Percentiles rank a stretch among this genome's conserved stretches.
These are phyloP conservation scores for Chrysosporium queenslandicum DNA, from an alignment of 2,329 filamentous ascomycete species.

Conservation along the genomic window DNA sequence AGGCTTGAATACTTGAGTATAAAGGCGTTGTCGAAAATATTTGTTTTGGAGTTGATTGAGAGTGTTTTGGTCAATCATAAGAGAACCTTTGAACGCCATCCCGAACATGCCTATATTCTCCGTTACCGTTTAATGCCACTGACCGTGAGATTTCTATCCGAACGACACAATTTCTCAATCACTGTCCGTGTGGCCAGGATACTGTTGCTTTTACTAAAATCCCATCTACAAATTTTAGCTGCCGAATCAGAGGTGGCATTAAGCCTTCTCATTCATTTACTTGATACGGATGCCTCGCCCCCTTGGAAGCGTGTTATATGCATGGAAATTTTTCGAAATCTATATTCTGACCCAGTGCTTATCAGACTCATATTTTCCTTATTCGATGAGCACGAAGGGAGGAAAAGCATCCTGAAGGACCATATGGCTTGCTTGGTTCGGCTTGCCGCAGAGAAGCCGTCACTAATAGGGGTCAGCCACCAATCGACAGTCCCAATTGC, in stretches of 20 bases:
- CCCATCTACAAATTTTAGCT: conserved; percentile 64
- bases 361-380: conserved; percentile 69
- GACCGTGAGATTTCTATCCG: conserved; percentile 65
- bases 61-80: conserved; percentile 78
- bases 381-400: conserved; percentile 63
- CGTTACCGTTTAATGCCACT: conserved; percentile 72
- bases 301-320: conserved; percentile 82
- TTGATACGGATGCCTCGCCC: conserved; percentile 70
- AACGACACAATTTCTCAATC: conserved; percentile 67
- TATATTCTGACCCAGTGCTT: conserved; percentile 71
- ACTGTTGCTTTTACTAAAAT: conserved; percentile 66
- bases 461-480: conserved; percentile 75
- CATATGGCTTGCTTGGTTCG: conserved; percentile 84
- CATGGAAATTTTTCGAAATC: conserved; percentile 78
- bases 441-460: conserved; percentile 80
- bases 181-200: conserved; percentile 76
- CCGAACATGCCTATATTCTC: conserved; percentile 71
- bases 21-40: conserved; percentile 65
- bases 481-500: conserved; percentile 74
- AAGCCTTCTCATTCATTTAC: conserved; percentile 68
- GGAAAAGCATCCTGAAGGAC: conserved; percentile 68
- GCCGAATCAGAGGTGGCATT: conserved; percentile 75
- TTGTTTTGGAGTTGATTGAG: conserved; percentile 85
- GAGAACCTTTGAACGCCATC: conserved; percentile 65
- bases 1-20: conserved; percentile 73